Evolutionary conservation across 1,284 basidiomycete genomes (phyloP), one percentile per base, ranked within the genome.

Genomic region (Phylloporus sp.): DNA sequence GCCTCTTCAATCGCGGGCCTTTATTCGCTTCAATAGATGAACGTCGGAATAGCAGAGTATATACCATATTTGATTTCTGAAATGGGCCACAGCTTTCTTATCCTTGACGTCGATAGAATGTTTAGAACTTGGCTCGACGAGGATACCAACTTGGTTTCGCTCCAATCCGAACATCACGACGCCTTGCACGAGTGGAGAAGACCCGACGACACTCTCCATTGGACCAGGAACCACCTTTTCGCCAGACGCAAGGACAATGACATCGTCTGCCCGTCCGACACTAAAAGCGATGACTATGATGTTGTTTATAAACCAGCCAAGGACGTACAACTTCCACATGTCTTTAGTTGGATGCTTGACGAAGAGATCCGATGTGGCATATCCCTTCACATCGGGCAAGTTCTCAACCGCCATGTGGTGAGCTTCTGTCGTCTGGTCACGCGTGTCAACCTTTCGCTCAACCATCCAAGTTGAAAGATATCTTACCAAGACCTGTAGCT

Each of bases 91-190:
- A 4, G 77, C 74, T 19, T 65, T 66, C 23, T 70, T 67, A 39
- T 82, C 72, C 0, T 68, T 45, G 32, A 78, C 65, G 58, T 84
- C 76, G 49, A 84, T 68, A 0, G 62, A 60, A 20, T 74, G 32
- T 17, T 58, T 74, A 0, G 65, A 41, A 1, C 66, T 68, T 1
- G 80, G 81, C 62, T 86, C 82, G 57, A 86, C 70, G 55, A 86
- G 74, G 32, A 84, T 68, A 2, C 85, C 85, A 10, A 80, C 74
- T 66, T 83, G 80, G 29, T 78, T 75, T 17, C 76, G 80, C 23
- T 74, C 80, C 1, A 79, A 71, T 25, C 85, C 84, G 29, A 85
- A 86, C 72, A 86, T 76, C 39, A 84, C 65, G 8, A 75, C 75
- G 0, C 75, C 80, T 10, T 74, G 52, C 4, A 67, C 52, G 2